phyloP scores from a whole-genome alignment of 345 rosid genomes.

The Limnanthes douglasii region DNA sequence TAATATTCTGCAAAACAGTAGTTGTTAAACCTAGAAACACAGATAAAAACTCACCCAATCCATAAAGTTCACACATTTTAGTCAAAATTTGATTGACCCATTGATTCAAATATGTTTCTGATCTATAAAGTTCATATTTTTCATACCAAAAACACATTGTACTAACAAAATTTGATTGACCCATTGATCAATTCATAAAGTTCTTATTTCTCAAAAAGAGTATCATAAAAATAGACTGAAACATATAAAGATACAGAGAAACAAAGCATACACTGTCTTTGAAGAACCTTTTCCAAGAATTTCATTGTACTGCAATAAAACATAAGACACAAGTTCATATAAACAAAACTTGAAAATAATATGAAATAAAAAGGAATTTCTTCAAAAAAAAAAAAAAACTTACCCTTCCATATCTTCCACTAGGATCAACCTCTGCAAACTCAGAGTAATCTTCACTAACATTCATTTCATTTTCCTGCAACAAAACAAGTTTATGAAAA shows the following conservation, averaged over 20 bases:
- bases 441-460: slow-evolving; percentile 33
- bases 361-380: neutral
- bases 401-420: slow-evolving; percentile 99
- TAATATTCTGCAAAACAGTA: neutral
- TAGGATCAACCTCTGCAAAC: slow-evolving; percentile 89
- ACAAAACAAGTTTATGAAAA: too few relatives aligned
- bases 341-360: slow-evolving; percentile 2
- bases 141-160: neutral
- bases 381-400: neutral
- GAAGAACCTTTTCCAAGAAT: slow-evolving; percentile 94
- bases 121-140: too few relatives aligned
- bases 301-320: slow-evolving; percentile 60
- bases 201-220: neutral
- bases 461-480: too few relatives aligned
- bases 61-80: too few relatives aligned
- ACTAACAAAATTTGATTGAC: neutral
- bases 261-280: slow-evolving; percentile 73
- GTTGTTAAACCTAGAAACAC: neutral
- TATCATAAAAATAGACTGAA: neutral
- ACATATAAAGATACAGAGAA: slow-evolving; percentile 4
- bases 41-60: too few relatives aligned
- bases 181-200: neutral
- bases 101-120: too few relatives aligned
- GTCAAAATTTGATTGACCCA: too few relatives aligned
- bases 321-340: neutral